Percentiles rank a stretch among this genome's conserved stretches.
Conservation (phyloP, 495 filamentous ascomycete genomes). For the Neurospora tetrasperma region DNA sequence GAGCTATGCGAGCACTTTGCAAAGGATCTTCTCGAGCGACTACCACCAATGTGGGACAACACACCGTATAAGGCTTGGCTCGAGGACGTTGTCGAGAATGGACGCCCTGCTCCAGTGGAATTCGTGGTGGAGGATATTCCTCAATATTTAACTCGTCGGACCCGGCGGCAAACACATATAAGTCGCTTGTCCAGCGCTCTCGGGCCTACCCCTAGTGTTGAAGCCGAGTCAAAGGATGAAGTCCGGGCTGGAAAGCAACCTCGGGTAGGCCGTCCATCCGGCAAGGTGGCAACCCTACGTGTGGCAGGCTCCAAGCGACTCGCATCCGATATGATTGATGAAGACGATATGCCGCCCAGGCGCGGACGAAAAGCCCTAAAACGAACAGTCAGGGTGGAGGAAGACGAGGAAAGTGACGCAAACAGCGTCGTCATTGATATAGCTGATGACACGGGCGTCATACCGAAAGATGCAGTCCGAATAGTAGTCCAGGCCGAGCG, state of each 20-base stretch:
- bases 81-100: not conserved
- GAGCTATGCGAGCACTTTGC: not conserved
- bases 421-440: conserved; percentile 19
- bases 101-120: conserved; percentile 1
- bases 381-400: conserved; percentile 23
- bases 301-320: conserved; percentile 22
- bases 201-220: not conserved
- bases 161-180: not conserved
- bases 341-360: conserved; percentile 6
- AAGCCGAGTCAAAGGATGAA: conserved; percentile 9
- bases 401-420: conserved; percentile 25
- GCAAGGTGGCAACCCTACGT: conserved; percentile 27
- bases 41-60: not conserved
- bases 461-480: conserved; percentile 18
- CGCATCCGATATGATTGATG: conserved; percentile 25
- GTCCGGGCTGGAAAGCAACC: conserved; percentile 7
- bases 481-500: conserved; percentile 34
- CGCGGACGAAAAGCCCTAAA: conserved; percentile 16
- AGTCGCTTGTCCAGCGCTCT: not conserved
- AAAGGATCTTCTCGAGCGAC: not conserved
- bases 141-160: not conserved
- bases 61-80: not conserved
- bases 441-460: not conserved
- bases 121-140: conserved; percentile 19
- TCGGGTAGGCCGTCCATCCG: conserved; percentile 16